phyloP scores from a whole-genome alignment of 208 protist species.

The Crithidia expoeki region DNA sequence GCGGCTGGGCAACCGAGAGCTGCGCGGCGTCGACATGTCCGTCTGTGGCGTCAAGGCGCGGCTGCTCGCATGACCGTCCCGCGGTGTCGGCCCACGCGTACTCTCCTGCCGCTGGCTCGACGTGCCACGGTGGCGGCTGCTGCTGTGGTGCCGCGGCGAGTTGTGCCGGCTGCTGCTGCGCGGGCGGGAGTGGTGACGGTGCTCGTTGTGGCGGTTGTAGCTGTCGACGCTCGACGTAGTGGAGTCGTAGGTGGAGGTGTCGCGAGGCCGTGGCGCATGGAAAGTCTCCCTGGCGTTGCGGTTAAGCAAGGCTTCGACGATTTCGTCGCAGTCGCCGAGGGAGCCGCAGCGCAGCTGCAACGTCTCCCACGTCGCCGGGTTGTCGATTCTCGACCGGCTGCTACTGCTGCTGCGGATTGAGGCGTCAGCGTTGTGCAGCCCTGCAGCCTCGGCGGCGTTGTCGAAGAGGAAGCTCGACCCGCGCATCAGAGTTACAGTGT shows the following conservation, averaged over 20 bases:
- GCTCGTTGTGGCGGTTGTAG: slow-evolving; percentile 34
- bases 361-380: slow-evolving; percentile 54
- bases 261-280: slow-evolving; percentile 25
- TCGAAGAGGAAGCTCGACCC: slow-evolving; percentile 65
- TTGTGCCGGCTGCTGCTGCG: slow-evolving; percentile 19
- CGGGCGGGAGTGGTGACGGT: slow-evolving; percentile 18
- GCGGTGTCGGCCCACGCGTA: slow-evolving; percentile 9
- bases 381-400: slow-evolving; percentile 19
- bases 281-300: slow-evolving; percentile 48
- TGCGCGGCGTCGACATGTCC: slow-evolving; percentile 30
- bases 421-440: slow-evolving; percentile 15
- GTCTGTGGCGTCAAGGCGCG: slow-evolving; percentile 13
- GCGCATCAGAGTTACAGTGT: slow-evolving; percentile 51
- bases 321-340: slow-evolving; percentile 39
- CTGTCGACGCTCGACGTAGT: slow-evolving; percentile 34
- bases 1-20: slow-evolving; percentile 33
- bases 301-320: slow-evolving; percentile 53
- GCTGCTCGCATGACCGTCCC: slow-evolving; percentile 6
- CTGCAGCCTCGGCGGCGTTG: slow-evolving; percentile 55
- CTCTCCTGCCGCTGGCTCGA: slow-evolving; percentile 9
- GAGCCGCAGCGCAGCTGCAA: slow-evolving; percentile 57
- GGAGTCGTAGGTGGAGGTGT: slow-evolving; percentile 8
- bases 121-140: not conserved
- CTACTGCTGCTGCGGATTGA: slow-evolving; percentile 27
- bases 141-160: slow-evolving; percentile 2